Conservation (phyloP, 768 basidiomycete species). For the Pleurotus salmoneostramineus region DNA sequence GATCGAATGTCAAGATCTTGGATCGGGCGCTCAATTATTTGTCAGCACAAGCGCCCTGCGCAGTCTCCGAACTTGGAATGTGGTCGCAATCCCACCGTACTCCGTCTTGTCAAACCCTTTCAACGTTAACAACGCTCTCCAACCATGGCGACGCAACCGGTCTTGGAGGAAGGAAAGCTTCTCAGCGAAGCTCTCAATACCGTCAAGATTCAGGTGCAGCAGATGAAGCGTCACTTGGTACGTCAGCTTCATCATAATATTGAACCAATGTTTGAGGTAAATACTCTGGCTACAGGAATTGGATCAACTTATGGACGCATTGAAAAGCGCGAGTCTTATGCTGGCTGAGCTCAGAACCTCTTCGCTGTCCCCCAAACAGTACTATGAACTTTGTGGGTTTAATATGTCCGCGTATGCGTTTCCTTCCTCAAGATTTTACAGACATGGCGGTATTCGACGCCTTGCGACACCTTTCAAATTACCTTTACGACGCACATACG, state of each 20-base stretch:
- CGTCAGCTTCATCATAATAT: slow-evolving; percentile 22
- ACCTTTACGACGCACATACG: slow-evolving; percentile 94
- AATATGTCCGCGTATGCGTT: not conserved
- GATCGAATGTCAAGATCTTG: not conserved
- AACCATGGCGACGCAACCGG: slow-evolving; percentile 34
- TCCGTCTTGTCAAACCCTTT: not conserved
- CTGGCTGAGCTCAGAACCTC: slow-evolving; percentile 93
- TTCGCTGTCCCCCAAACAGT: slow-evolving; percentile 92
- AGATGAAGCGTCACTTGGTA: slow-evolving; percentile 93
- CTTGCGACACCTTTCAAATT: slow-evolving; percentile 90
- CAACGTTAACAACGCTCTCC: not conserved
- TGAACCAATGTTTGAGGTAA: not conserved
- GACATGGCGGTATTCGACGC: slow-evolving; percentile 99
- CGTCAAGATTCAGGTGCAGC: slow-evolving; percentile 88
- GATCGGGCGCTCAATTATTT: not conserved
- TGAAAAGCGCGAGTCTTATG: slow-evolving; percentile 97
- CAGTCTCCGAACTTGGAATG: not conserved
- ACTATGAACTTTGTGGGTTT: slow-evolving; percentile 90
- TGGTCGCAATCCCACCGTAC: not conserved
- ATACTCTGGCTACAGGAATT: slow-evolving; percentile 54
- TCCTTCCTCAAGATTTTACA: slow-evolving; percentile 21
- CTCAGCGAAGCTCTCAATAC: slow-evolving; percentile 82
- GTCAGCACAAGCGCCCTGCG: not conserved
- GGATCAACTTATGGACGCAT: slow-evolving; percentile 97
- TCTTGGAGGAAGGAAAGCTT: slow-evolving; percentile 75